Evolutionary conservation across 2,329 filamentous ascomycete genomes (phyloP).

Genomic region (Ceratocystis alfenasii): DNA sequence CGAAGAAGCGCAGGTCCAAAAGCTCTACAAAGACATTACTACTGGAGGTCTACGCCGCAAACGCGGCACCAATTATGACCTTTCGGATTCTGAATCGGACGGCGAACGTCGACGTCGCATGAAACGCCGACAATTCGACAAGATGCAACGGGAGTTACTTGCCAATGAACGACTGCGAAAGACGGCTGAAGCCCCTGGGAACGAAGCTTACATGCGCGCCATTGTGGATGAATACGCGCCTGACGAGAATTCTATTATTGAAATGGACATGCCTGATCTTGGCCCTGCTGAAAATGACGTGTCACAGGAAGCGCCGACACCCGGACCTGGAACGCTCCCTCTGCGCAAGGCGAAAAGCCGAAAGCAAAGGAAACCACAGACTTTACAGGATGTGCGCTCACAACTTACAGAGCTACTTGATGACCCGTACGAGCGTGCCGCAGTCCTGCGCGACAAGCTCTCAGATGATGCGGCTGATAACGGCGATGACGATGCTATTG

Average conservation of each 20-base stretch:
- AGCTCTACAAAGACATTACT: slow-evolving; percentile 85
- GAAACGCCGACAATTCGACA: slow-evolving; percentile 78
- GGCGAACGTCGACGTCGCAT: slow-evolving; percentile 63
- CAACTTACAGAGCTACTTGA: slow-evolving; percentile 76
- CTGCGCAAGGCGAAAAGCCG: slow-evolving; percentile 20
- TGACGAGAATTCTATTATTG: slow-evolving; percentile 65
- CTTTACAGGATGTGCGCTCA: slow-evolving; percentile 55
- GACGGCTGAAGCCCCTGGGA: slow-evolving; percentile 79
- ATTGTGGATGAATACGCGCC: slow-evolving; percentile 72
- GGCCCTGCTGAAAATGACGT: slow-evolving; percentile 23
- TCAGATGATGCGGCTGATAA: slow-evolving; percentile 36
- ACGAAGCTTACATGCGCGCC: slow-evolving; percentile 76
- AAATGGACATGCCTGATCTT: slow-evolving; percentile 31
- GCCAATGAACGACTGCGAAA: slow-evolving; percentile 83
- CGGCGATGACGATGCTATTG: slow-evolving; percentile 32
- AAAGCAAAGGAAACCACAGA: slow-evolving; percentile 17
- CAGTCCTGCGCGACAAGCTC: slow-evolving; percentile 38
- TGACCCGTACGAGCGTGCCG: slow-evolving; percentile 37
- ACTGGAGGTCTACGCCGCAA: slow-evolving; percentile 78
- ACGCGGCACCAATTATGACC: slow-evolving; percentile 66
- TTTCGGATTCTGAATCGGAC: slow-evolving; percentile 85
- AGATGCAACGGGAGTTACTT: slow-evolving; percentile 80
- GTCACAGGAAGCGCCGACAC: slow-evolving; percentile 28
- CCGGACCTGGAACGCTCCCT: slow-evolving; percentile 13
- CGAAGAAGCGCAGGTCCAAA: slow-evolving; percentile 80